phyloP scores from a whole-genome alignment of 2,329 filamentous ascomycete genomes.

The Ceratocystis cubensis region DNA sequence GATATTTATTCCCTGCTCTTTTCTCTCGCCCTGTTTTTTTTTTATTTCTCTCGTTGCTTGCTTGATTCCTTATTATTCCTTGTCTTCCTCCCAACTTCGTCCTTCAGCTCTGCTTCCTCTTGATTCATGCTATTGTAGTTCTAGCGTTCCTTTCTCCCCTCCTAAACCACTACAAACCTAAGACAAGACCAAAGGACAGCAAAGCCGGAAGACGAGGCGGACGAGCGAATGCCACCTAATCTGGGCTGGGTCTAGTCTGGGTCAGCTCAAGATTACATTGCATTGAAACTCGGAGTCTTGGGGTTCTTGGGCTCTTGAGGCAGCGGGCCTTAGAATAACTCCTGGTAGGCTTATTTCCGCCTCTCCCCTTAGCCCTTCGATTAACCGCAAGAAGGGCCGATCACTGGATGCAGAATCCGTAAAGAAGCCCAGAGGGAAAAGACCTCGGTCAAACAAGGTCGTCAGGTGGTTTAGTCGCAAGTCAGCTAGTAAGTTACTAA shows the following conservation, averaged over 20 bases:
- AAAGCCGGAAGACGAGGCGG: too few relatives aligned
- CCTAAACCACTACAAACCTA: not conserved
- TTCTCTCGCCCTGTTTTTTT: slow-evolving; percentile 2
- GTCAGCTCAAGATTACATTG: slow-evolving; percentile 3
- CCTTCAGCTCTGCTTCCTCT: not conserved
- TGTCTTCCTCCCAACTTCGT: not conserved
- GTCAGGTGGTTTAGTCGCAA: not conserved
- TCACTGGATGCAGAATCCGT: not conserved
- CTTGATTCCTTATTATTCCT: not conserved
- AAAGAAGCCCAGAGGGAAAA: not conserved
- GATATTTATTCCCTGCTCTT: not conserved
- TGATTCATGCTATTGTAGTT: not conserved
- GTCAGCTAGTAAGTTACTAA: not conserved
- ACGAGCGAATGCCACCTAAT: not conserved
- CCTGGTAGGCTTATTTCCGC: not conserved
- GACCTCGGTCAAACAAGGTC: not conserved
- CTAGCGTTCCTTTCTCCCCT: not conserved
- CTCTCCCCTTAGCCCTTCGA: not conserved
- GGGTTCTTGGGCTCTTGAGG: not conserved
- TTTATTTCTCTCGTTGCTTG: not conserved
- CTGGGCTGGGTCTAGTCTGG: not conserved
- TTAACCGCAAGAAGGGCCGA: slow-evolving; percentile 9
- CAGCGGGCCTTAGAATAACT: not conserved
- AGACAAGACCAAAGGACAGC: not conserved
- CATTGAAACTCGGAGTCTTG: not conserved